Percentiles rank a stretch among this genome's conserved stretches.
Evolutionary conservation across 2,329 filamentous ascomycete genomes (phyloP).

Genomic region (Hypomyces perniciosus): DNA sequence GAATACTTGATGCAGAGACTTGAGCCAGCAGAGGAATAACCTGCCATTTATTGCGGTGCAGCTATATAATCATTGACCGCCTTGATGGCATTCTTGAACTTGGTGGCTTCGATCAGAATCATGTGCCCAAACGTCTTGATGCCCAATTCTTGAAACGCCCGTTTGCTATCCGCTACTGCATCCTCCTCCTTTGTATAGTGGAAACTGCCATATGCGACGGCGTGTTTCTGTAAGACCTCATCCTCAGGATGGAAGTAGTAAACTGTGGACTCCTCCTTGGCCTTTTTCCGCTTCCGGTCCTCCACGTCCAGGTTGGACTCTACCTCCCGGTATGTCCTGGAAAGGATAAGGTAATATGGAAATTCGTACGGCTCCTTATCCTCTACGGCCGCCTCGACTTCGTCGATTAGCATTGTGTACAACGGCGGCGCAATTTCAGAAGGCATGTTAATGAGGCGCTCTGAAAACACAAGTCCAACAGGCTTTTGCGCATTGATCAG

Average conservation of each 20-base stretch:
- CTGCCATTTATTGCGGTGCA: slow-evolving; percentile 36
- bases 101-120: slow-evolving; percentile 76
- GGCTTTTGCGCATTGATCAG: slow-evolving; percentile 52
- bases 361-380: slow-evolving; percentile 91
- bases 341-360: slow-evolving; percentile 85
- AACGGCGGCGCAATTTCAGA: slow-evolving; percentile 85
- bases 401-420: slow-evolving; percentile 90
- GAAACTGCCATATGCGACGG: slow-evolving; percentile 62
- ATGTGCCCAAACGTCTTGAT: slow-evolving; percentile 78
- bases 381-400: slow-evolving; percentile 80
- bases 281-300: slow-evolving; percentile 56
- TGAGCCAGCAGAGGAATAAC: slow-evolving; percentile 28
- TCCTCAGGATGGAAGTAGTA: slow-evolving; percentile 98
- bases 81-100: slow-evolving; percentile 70
- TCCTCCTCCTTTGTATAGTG: slow-evolving; percentile 78
- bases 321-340: slow-evolving; percentile 88
- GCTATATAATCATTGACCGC: slow-evolving; percentile 69
- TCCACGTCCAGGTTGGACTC: slow-evolving; percentile 71
- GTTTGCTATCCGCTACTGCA: slow-evolving; percentile 79
- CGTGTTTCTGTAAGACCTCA: slow-evolving; percentile 76
- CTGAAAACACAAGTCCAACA: slow-evolving; percentile 81
- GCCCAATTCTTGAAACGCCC: slow-evolving; percentile 90
- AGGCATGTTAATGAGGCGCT: slow-evolving; percentile 96
- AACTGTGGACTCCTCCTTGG: slow-evolving; percentile 51
- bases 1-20: slow-evolving; percentile 96